A percentile compares a stretch with the other conserved stretches of the same genome.
phyloP scores from a whole-genome alignment of 2,329 filamentous ascomycete genomes.

The Periconia sp. region DNA sequence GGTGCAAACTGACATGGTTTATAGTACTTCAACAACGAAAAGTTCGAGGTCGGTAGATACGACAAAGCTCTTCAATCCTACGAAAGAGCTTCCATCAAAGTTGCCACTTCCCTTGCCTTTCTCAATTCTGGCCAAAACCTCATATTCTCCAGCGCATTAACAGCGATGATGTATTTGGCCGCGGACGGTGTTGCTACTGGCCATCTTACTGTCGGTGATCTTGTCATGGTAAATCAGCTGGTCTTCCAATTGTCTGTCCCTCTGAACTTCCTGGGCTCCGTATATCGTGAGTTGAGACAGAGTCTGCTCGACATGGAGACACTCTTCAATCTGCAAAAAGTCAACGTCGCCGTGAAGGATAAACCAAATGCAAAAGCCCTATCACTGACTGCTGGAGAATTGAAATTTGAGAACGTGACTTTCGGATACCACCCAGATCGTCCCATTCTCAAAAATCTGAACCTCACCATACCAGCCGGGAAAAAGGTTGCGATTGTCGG shows the following conservation, averaged over 20 bases:
- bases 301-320: conserved; percentile 98
- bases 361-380: conserved; percentile 72
- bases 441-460: conserved; percentile 82
- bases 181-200: conserved; percentile 84
- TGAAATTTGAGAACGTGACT: conserved; percentile 90
- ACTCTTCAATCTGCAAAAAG: conserved; percentile 94
- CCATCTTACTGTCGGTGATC: conserved; percentile 83
- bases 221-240: conserved; percentile 98
- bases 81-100: conserved; percentile 93
- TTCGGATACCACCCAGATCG: conserved; percentile 90
- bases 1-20: neutral
- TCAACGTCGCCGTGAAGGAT: conserved; percentile 86
- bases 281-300: conserved; percentile 93
- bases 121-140: conserved; percentile 95
- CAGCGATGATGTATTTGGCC: conserved; percentile 97
- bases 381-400: conserved; percentile 77
- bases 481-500: conserved; percentile 96
- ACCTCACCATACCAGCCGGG: conserved; percentile 86
- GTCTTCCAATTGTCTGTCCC: conserved; percentile 97
- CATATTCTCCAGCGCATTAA: conserved; percentile 92
- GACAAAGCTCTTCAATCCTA: conserved; percentile 84
- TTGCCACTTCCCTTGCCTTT: conserved; percentile 88
- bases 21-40: conserved; percentile 95
- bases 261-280: conserved; percentile 95
- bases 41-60: conserved; percentile 88